Percentiles rank a stretch among this genome's conserved stretches.
phyloP scores from a whole-genome alignment of 305 asterid species.

The Caryopteris hybrid region DNA sequence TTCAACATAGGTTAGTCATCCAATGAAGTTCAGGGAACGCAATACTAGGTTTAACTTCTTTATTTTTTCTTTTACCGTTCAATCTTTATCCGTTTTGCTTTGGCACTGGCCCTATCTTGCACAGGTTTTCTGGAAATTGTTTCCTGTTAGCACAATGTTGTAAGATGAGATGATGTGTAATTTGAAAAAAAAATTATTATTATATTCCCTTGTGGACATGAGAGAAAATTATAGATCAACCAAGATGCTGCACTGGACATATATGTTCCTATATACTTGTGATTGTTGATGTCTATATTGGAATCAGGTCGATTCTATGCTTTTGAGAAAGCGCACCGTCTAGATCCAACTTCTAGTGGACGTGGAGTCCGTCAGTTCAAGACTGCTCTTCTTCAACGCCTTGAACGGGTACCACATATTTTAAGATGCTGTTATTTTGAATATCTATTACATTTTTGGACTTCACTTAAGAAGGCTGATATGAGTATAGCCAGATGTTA shows the following conservation, averaged over 20 bases:
- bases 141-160: background rate
- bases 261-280: background rate
- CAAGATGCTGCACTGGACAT: constrained; percentile 5
- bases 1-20: background rate
- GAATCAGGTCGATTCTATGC: constrained; percentile 95
- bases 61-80: no score
- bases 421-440: background rate
- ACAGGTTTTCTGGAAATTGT: background rate
- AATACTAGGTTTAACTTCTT: no score
- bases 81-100: no score
- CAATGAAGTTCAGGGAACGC: background rate
- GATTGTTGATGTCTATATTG: constrained; percentile 18
- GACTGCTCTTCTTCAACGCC: constrained; percentile 97
- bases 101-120: background rate
- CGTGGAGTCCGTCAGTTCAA: constrained; percentile 99
- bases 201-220: background rate
- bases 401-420: constrained; percentile 61
- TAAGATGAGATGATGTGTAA: background rate
- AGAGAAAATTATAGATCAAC: background rate
- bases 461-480: constrained; percentile 7
- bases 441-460: constrained; percentile 5
- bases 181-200: background rate
- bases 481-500: background rate
- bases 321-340: constrained; percentile 93
- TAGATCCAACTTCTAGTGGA: constrained; percentile 97